Evolutionary conservation across 1,284 basidiomycete genomes (phyloP), one percentile per base, ranked within the genome.

Genomic region (Chiua sp.): DNA sequence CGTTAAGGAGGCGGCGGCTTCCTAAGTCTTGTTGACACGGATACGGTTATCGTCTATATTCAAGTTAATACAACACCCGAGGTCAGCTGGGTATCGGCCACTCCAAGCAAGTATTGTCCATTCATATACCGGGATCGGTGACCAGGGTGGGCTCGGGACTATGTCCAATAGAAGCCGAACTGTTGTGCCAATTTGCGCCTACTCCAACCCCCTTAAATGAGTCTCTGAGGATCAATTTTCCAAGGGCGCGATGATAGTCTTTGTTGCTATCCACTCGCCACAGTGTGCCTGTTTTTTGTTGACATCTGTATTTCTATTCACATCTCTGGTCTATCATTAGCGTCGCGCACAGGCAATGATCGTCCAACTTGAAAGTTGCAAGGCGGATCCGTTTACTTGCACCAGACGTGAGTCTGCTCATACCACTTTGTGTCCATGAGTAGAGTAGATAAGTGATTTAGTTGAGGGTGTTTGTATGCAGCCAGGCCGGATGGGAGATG

Each of bases 341-440:
- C 26, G 26, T 15, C 22, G 18, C 39, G 20, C 55, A n/a, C 64
- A 57, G 30, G 70, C 74, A 48, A 77, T 55, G n/a, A 79, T 61
- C 2, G 72, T 77, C 26, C 51, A 60, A n/a, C n/a, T n/a, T n/a
- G n/a, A n/a, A n/a, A n/a, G 50, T 69, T 70, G n/a, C 60, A 69
- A 2, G 59, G 23, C 1, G 66, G 67, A 44, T 72, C 68, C 47
- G 79, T 59, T 12, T 73, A 71, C 54, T 64, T 57, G 22, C 63
- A 63, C 79, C 78, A 80, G 32, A 66, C 42, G 3, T 73, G 72
- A 26, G 3, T 67, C 66, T 4, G 72, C 67, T 55, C 76, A 76
- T 3, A 62, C 51, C 10, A 57, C 59, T 59, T 80, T 77, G 16
- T 67, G 65, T 33, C 66, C 70, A 33, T 75, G 77, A 22, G 59